Evolutionary conservation across 768 basidiomycete species (phyloP).

Genomic region (Boletus patriciae): DNA sequence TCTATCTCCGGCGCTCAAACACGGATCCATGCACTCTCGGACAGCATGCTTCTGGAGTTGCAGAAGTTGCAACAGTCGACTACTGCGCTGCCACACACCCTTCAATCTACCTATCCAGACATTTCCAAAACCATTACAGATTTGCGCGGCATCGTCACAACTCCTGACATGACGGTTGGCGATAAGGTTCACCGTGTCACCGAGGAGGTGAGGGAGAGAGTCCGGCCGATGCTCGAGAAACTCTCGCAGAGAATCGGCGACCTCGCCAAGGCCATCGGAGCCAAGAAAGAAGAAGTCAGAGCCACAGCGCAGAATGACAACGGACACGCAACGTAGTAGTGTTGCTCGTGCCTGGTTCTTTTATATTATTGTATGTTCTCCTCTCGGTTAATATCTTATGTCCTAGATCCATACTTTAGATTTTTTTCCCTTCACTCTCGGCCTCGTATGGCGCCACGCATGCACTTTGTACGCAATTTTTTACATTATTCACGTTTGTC

Average conservation of each 20-base stretch:
- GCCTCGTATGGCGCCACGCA: conserved; percentile 15
- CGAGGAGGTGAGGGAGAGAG: conserved; percentile 58
- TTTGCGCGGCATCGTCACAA: conserved; percentile 50
- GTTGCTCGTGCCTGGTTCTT: neutral
- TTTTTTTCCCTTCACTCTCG: conserved; percentile 9
- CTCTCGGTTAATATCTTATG: conserved; percentile 13
- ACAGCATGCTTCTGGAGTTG: conserved; percentile 65
- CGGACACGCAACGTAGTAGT: conserved; percentile 13
- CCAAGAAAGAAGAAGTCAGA: conserved; percentile 30
- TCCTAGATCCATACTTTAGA: conserved; percentile 32
- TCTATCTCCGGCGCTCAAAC: conserved; percentile 55
- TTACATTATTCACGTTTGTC: conserved; percentile 8
- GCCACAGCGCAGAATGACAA: conserved; percentile 8
- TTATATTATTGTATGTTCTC: conserved; percentile 6
- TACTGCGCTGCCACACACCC: conserved; percentile 54
- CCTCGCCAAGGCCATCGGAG: conserved; percentile 24
- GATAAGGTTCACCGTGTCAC: conserved; percentile 62
- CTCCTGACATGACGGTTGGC: conserved; percentile 54
- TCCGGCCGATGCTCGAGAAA: conserved; percentile 60
- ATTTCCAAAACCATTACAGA: conserved; percentile 54
- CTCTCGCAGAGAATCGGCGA: conserved; percentile 42
- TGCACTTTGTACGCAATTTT: conserved; percentile 26
- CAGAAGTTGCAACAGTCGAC: conserved; percentile 65
- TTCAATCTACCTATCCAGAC: conserved; percentile 59
- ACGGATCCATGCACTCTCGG: conserved; percentile 59